These are phyloP conservation scores for Nakaseomyces uthaithaninus DNA, from an alignment of 1,139 yeast genomes.

Conservation along the genomic window DNA sequence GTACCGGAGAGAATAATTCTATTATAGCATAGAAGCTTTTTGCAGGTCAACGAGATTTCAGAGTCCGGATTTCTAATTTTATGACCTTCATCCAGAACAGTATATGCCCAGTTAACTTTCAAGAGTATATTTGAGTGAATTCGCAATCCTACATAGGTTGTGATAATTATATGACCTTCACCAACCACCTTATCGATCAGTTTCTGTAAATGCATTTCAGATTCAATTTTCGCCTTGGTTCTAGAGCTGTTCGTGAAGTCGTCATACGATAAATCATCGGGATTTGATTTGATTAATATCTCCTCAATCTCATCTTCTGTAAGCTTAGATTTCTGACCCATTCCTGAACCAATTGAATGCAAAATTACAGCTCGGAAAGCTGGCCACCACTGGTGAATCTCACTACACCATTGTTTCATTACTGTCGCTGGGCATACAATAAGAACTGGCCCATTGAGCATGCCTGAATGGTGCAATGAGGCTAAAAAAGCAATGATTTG, in stretches of 20 bases:
- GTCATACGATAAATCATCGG: slow-evolving; percentile 38
- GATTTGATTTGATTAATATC: slow-evolving; percentile 39
- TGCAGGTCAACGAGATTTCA: slow-evolving; percentile 77
- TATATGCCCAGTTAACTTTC: slow-evolving; percentile 81
- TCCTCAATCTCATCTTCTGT: slow-evolving; percentile 39
- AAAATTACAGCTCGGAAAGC: slow-evolving; percentile 77
- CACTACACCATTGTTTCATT: slow-evolving; percentile 91
- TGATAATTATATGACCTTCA: slow-evolving; percentile 75
- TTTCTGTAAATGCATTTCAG: slow-evolving; percentile 24
- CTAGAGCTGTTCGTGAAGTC: slow-evolving; percentile 26
- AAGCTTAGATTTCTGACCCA: slow-evolving; percentile 39
- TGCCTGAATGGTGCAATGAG: slow-evolving; percentile 75
- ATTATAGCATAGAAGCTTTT: slow-evolving; percentile 71
- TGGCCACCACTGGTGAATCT: slow-evolving; percentile 98
- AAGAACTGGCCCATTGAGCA: slow-evolving; percentile 66
- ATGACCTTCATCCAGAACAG: slow-evolving; percentile 91
- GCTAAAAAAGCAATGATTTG: slow-evolving; percentile 88
- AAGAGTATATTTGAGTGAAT: slow-evolving; percentile 63
- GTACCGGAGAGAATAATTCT: slow-evolving; percentile 88
- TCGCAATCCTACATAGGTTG: slow-evolving; percentile 86
- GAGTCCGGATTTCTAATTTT: slow-evolving; percentile 92
- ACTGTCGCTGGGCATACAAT: slow-evolving; percentile 97
- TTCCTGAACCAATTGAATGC: slow-evolving; percentile 89
- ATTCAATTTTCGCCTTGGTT: slow-evolving; percentile 24
- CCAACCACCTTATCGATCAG: slow-evolving; percentile 32